phyloP scores from a whole-genome alignment of 768 basidiomycete species.

The Podaxis mareebaensis region DNA sequence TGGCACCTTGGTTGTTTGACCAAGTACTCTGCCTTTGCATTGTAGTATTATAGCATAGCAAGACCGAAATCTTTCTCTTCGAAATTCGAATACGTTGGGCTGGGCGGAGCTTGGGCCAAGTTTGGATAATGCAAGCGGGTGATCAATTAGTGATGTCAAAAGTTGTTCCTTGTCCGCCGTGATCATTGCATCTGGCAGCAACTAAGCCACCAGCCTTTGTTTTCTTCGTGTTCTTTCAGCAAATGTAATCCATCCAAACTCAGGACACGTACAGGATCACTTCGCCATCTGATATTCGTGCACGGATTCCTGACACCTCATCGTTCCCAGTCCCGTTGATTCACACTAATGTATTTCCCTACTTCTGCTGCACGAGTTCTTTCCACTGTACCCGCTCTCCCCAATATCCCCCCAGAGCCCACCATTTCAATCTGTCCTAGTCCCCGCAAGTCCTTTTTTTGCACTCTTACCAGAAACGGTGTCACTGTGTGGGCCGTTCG shows the following conservation, averaged over 20 bases:
- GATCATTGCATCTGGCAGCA: background rate
- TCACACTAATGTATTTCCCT: constrained; percentile 77
- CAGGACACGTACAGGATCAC: background rate
- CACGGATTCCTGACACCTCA: background rate
- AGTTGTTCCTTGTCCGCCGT: background rate
- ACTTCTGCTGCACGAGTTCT: constrained; percentile 77
- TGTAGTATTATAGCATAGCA: constrained; percentile 12
- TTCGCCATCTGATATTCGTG: background rate
- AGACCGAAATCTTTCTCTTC: background rate
- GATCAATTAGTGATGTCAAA: constrained; percentile 8
- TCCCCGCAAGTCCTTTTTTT: constrained; percentile 77
- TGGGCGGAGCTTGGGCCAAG: background rate
- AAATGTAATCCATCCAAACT: background rate
- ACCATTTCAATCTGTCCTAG: constrained; percentile 62
- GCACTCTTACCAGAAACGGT: constrained; percentile 68
- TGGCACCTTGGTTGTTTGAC: background rate
- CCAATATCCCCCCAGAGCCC: constrained; percentile 58
- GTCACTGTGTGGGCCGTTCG: constrained; percentile 82
- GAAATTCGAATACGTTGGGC: too few species aligned
- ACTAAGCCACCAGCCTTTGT: background rate
- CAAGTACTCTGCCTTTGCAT: constrained; percentile 1
- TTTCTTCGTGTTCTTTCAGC: background rate
- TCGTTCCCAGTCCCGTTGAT: background rate
- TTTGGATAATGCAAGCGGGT: background rate
- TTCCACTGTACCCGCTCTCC: constrained; percentile 67